A percentile compares a stretch with the other conserved stretches of the same genome.
These are phyloP conservation scores for Leishmania aethiopica DNA, from an alignment of 208 protist genomes.

Conservation along the genomic window DNA sequence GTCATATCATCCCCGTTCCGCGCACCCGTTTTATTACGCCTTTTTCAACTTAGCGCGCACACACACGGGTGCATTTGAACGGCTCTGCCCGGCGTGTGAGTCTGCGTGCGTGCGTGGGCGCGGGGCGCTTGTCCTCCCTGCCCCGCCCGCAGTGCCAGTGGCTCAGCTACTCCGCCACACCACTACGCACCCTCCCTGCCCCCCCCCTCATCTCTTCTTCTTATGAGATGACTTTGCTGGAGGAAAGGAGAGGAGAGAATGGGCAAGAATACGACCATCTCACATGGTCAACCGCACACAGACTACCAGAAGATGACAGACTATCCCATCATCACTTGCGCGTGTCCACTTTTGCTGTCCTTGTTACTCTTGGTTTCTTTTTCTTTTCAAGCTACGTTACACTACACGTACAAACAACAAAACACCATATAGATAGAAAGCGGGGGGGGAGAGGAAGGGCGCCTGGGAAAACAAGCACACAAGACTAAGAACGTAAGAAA, in stretches of 20 bases:
- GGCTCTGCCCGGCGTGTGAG: background rate
- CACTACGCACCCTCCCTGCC: background rate
- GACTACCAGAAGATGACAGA: background rate
- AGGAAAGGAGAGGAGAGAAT: background rate
- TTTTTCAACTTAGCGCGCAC: background rate
- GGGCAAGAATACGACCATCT: background rate
- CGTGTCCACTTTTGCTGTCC: background rate
- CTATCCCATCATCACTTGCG: background rate
- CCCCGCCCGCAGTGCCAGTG: background rate
- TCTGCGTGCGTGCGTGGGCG: background rate
- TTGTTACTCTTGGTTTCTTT: background rate
- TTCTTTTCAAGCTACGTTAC: background rate
- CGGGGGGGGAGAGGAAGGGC: no score
- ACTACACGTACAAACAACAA: background rate
- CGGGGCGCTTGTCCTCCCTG: background rate
- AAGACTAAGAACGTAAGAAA: background rate
- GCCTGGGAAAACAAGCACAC: no score
- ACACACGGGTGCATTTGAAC: background rate
- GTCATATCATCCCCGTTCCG: background rate
- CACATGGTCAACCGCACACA: background rate
- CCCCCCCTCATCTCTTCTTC: background rate
- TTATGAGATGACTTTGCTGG: background rate
- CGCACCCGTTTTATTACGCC: background rate
- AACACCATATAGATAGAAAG: no score
- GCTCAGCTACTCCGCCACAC: background rate